Base-by-base conservation (phyloP, 148 eudicot genomes). In the Mesembryanthemum crystallinum region DNA sequence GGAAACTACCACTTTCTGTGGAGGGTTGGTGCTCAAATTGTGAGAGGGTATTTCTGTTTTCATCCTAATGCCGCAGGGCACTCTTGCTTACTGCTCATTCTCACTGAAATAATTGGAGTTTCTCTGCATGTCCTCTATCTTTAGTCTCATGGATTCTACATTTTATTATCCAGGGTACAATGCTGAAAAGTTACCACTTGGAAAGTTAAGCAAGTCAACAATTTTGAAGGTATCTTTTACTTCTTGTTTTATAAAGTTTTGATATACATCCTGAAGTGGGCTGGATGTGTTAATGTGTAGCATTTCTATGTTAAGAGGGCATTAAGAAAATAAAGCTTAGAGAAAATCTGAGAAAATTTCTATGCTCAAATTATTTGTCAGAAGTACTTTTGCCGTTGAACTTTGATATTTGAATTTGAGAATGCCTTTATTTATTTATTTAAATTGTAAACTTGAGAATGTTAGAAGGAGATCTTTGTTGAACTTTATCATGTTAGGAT, bases 101-200 rank as follows among this genome's bases (percentile, higher is more conserved):
- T 3, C 13, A 1, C 49, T 33, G 69, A 10, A 20, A 30, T 8
- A 32, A 1, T 12, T 8, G 0, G n/a, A 28, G 1, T 72, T 57
- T 64, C 52, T 23, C 49, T n/a, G 30, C 39, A 25, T 29, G 23
- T 55, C 63, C 17, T 25, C 47, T 63, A 65, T 49, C 64, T 66
- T 67, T 47, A 25, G n/a, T 45, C 23, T 42, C 58, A 55, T 63
- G 27, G 43, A 15, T 51, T 8, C 60, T 64, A 10, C 67, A 39
- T 51, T 69, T 64, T 73, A 60, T 76, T 32, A 45, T 67, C 21
- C 77, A 95, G 99, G 99, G 71, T 95, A 95, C 82, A 95, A 95
- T 85, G 99, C 99, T 72, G 97, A 95, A 70, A 95, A 95, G 79
- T 83, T 95, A 75, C 99, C 99, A 4, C 89, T 95, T 54, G 99